phyloP scores from a whole-genome alignment of 2,329 filamentous ascomycete species.

The Cladosporium sp. region DNA sequence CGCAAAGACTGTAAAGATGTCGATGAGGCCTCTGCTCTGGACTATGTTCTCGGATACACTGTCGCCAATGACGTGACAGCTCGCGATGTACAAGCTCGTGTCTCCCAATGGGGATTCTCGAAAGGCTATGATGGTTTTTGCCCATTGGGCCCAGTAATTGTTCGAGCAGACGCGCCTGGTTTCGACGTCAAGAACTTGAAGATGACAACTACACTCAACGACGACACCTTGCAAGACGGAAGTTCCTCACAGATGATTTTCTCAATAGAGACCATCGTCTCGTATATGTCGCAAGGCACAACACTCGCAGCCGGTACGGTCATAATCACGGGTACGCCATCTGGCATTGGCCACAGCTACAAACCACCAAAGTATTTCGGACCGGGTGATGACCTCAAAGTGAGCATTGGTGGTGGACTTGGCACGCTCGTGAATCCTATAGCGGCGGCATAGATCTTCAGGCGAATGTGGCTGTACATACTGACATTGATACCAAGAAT shows the following conservation, averaged over 20 bases:
- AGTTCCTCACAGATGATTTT: slow-evolving; percentile 51
- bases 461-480: background rate
- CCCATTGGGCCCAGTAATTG: slow-evolving; percentile 41
- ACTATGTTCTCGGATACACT: slow-evolving; percentile 62
- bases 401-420: slow-evolving; percentile 36
- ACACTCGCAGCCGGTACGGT: slow-evolving; percentile 41
- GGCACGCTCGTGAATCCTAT: background rate
- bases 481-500: background rate
- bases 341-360: slow-evolving; percentile 38
- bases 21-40: slow-evolving; percentile 51
- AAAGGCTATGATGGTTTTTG: slow-evolving; percentile 58
- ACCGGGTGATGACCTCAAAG: slow-evolving; percentile 45
- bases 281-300: slow-evolving; percentile 38
- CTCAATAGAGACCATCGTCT: slow-evolving; percentile 43
- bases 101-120: slow-evolving; percentile 55
- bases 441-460: background rate
- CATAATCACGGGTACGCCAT: slow-evolving; percentile 42
- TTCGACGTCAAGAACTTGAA: background rate
- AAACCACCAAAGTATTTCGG: slow-evolving; percentile 41
- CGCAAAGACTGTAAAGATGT: slow-evolving; percentile 53
- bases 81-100: slow-evolving; percentile 52
- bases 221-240: slow-evolving; percentile 47
- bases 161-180: slow-evolving; percentile 2
- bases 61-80: slow-evolving; percentile 61
- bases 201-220: slow-evolving; percentile 38